Evolutionary conservation across 345 rosid species (phyloP).

Genomic region (Hypericum perforatum): DNA sequence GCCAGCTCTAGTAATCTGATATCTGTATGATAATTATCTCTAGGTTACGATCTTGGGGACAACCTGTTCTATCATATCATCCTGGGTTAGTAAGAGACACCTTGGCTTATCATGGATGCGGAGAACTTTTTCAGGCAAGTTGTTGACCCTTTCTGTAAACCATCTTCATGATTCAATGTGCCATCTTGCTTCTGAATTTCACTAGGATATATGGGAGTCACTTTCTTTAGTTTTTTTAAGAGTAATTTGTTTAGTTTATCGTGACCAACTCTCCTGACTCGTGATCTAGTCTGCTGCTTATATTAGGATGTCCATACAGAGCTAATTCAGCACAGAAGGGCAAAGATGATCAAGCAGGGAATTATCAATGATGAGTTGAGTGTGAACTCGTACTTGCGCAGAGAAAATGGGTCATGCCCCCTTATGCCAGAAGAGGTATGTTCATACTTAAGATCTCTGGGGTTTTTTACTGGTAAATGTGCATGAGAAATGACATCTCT

Average conservation of each 20-base stretch:
- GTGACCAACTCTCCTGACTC: constrained; percentile 17
- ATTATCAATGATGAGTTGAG: too few species aligned
- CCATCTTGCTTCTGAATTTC: not conserved
- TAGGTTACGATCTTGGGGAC: not conserved
- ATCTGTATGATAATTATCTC: constrained; percentile 7
- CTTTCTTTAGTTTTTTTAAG: not conserved
- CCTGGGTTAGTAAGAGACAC: too few species aligned
- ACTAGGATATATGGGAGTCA: not conserved
- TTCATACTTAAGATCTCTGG: not conserved
- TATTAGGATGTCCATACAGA: too few species aligned
- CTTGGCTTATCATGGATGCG: too few species aligned
- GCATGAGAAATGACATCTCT: too few species aligned
- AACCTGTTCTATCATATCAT: not conserved
- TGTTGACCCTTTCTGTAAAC: not conserved
- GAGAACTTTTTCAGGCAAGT: too few species aligned
- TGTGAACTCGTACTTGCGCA: too few species aligned
- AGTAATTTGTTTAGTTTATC: not conserved
- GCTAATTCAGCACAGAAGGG: constrained; percentile 1
- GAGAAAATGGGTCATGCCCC: too few species aligned
- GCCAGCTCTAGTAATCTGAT: constrained; percentile 4
- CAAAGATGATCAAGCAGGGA: too few species aligned
- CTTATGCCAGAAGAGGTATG: constrained; percentile 33
- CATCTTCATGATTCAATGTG: constrained; percentile 1
- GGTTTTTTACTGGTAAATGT: too few species aligned
- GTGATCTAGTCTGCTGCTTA: constrained; percentile 11